Base-by-base conservation (phyloP, 2,329 filamentous ascomycete genomes). In the Aspergillus sp. region DNA sequence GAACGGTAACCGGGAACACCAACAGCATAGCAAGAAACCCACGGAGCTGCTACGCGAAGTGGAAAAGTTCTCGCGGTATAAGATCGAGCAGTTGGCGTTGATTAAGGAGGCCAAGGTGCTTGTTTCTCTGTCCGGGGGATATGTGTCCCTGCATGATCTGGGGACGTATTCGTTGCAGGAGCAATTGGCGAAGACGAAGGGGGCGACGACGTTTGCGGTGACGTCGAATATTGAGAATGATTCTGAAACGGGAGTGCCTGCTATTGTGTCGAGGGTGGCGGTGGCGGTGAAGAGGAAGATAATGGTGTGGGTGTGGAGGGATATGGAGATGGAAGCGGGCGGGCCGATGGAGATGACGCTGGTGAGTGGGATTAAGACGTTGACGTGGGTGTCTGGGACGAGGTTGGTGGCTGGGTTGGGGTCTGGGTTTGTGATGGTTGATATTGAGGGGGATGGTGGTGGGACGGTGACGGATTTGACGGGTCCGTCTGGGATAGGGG, bases 151-250 rank as follows among this genome's bases (percentile, higher is more conserved):
- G 36, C 89, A 99, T 79, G 93, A 99, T 75, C 83, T 96, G 21
- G 88, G 94, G 65, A 91, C 87, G 30, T 97, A 96, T 76, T 84
- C 90, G 65, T 83, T 93, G 59, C 86, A 94, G 71, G 91, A 97
- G 75, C 90, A 87, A 63, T 82, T 99, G 47, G 80, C 87, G 55
- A 89, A 89, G 73, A 97, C 93, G 12, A 95, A 91, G 78, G 95
- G 95, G 67, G 94, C 95, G 13, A 89, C 89, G 2, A 89, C 89
- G 47, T 98, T 99, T 76, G 92, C 94, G 1, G 91, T 97, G 47
- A 97, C 93, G 2, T 96, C 92, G 64, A 97, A 98, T 76, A 96
- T 98, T 58, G 90, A 96, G 67, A 94, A 95, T 74, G 95, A 99
- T 75, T 80, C 88, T 5, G 86, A 87, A 53, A 97, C 92, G 0